Conservation (phyloP, 345 rosid species). For the Eutrema japonicum region DNA sequence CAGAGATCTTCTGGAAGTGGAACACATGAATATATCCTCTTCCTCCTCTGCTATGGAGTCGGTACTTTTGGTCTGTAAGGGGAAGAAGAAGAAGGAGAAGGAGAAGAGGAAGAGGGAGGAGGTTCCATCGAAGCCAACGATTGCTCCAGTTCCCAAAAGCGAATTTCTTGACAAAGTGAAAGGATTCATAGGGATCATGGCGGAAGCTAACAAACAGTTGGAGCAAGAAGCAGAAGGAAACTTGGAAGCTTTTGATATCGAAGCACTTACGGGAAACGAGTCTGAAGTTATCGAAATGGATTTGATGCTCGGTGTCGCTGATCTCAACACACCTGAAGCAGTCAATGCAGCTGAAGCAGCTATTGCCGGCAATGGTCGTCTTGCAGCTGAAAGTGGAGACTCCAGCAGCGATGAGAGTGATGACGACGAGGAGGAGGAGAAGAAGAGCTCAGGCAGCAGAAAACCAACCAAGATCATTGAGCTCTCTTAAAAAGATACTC, state of each 20-base stretch:
- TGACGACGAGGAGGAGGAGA: constrained; percentile 1
- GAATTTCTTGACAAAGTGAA: constrained; percentile 75
- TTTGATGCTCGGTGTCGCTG: constrained; percentile 88
- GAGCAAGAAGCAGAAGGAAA: constrained; percentile 68
- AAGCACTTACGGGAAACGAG: constrained; percentile 70
- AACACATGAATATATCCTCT: constrained; percentile 27
- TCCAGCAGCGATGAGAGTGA: constrained; percentile 47
- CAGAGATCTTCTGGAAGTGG: constrained; percentile 42
- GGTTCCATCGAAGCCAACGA: constrained; percentile 47
- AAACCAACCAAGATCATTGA: constrained; percentile 37
- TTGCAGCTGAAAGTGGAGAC: constrained; percentile 43
- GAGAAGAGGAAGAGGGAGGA: not conserved
- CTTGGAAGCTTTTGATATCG: constrained; percentile 63
- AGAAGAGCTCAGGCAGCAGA: constrained; percentile 10
- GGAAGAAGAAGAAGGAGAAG: not conserved
- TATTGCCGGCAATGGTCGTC: constrained; percentile 43
- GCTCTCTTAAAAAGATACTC: constrained; percentile 18
- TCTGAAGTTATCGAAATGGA: constrained; percentile 83
- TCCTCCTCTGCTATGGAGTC: constrained; percentile 27
- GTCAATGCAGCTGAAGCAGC: constrained; percentile 87
- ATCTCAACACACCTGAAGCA: constrained; percentile 90
- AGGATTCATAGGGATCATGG: constrained; percentile 70
- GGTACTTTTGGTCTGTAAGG: constrained; percentile 27
- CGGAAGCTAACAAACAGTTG: constrained; percentile 71
- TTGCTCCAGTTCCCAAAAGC: constrained; percentile 56